Conservation (phyloP, 345 rosid species). For the Noccaea bulbosa region DNA sequence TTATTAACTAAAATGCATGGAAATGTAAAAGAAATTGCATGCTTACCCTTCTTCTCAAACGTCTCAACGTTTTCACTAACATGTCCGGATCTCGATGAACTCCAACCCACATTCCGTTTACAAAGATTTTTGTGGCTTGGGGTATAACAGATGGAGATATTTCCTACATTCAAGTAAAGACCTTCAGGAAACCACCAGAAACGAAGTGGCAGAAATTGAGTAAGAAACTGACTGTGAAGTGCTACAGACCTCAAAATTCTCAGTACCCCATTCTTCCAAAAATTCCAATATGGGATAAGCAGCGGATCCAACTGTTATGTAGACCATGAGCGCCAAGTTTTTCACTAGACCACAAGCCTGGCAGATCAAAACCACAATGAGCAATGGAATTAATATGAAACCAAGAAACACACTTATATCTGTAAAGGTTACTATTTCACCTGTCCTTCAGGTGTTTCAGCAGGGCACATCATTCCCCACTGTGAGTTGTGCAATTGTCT, state of each 20-base stretch:
- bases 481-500: conserved; percentile 98
- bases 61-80: conserved; percentile 94
- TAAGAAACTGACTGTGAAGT: conserved; percentile 10
- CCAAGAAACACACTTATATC: conserved; percentile 23
- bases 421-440: conserved; percentile 44
- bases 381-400: conserved; percentile 11
- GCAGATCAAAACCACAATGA: conserved; percentile 9
- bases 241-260: conserved; percentile 83
- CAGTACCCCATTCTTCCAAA: conserved; percentile 99
- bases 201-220: conserved; percentile 8
- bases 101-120: conserved; percentile 99
- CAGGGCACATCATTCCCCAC: conserved; percentile 99
- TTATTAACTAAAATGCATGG: conserved; percentile 4
- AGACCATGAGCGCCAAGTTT: conserved; percentile 98
- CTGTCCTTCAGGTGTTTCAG: conserved; percentile 99
- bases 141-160: conserved; percentile 96
- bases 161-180: conserved; percentile 60
- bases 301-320: conserved; percentile 95
- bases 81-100: conserved; percentile 98
- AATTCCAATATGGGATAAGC: conserved; percentile 91
- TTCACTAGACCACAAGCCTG: conserved; percentile 99
- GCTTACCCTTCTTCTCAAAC: conserved; percentile 88
- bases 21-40: conserved; percentile 13
- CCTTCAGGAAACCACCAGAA: conserved; percentile 27
- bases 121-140: conserved; percentile 91